Conservation (phyloP, 1,284 basidiomycete species). For the Mycosarcoma maydis region DNA sequence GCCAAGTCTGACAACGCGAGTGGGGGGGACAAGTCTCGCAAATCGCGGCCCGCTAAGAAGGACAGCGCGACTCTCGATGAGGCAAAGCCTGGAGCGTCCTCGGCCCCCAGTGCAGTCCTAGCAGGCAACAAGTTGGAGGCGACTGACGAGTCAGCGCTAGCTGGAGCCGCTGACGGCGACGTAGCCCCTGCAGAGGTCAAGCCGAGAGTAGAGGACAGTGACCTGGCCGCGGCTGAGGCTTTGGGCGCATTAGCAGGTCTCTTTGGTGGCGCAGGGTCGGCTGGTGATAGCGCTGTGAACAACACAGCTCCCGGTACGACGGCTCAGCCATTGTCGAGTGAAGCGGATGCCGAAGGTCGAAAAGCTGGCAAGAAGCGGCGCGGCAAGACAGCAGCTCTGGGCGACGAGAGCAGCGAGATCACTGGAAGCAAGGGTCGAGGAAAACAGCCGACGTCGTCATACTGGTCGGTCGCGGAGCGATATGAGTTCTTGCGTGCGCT, state of each 20-base stretch:
- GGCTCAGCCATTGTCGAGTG: not conserved
- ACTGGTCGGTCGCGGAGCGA: conserved; percentile 72
- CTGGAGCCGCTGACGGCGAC: not conserved
- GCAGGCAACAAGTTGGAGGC: conserved; percentile 5
- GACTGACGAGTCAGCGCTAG: not conserved
- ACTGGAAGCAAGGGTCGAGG: conserved; percentile 38
- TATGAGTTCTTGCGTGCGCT: conserved; percentile 75
- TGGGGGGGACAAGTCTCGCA: conserved; percentile 30
- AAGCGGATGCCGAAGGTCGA: conserved; percentile 15
- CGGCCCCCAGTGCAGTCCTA: not conserved
- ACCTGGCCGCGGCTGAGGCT: conserved; percentile 67
- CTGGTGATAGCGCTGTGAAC: not conserved
- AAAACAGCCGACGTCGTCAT: conserved; percentile 67
- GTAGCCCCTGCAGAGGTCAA: conserved; percentile 11
- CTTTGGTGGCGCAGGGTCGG: conserved; percentile 18
- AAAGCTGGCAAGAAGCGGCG: conserved; percentile 39
- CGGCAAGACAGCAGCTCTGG: conserved; percentile 25
- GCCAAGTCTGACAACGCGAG: conserved; percentile 38
- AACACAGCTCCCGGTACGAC: not conserved
- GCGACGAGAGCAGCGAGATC: conserved; percentile 25
- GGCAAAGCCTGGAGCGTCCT: conserved; percentile 4
- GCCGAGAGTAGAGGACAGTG: conserved; percentile 56
- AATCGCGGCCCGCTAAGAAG: conserved; percentile 22
- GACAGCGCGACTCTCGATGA: conserved; percentile 15
- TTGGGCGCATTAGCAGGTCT: conserved; percentile 66